Base-by-base conservation (phyloP, 2,329 filamentous ascomycete species). In the Curvularia hawaiiensis region DNA sequence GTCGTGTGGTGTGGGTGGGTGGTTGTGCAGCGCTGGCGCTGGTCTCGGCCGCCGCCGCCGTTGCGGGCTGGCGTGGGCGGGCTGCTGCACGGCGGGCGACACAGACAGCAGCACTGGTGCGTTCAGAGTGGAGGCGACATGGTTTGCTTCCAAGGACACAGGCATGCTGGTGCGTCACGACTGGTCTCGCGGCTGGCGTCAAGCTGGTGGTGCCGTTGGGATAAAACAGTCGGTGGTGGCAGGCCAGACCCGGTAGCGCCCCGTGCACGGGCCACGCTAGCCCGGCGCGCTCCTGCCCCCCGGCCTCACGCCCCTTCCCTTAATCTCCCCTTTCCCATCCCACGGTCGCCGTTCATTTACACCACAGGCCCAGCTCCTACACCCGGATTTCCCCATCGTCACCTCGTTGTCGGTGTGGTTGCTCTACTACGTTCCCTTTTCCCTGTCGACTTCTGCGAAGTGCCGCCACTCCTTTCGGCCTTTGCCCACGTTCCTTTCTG, bases 401-500 rank as follows among this genome's bases (percentile, higher is more conserved):
- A 69, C 68, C 70, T 59, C 63, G 59, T 65, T 63, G 68, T 65
- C 68, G 69, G 74, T 75, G 74, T 68, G 72, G 72, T 72, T 72
- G 72, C 30, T 11, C 68, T 66, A 66, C 63, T 62, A 67, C 68
- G 63, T 61, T 75, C 73, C 65, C 68, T 74, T 76, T 76, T 76
- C 66, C 59, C 68, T 68, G 62, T 73, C 70, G 68, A 67, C 69
- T 77, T 75, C 73, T 75, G 72, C 69, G 70, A 75, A 73, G 68
- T 71, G 74, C 73, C 69, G 73, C 73, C 75, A 76, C 73, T 77
- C 75, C 74, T 77, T 77, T 75, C 73, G 71, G 74, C 71, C 71
- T 73, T 75, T 71, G 72, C 72, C 68, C 71, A 76, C 73, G 65
- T 76, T 76, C 73, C 58, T 76, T 74, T 67, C 64, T 55, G 58